These are phyloP conservation scores for Aspergillus eucalypticola DNA, from an alignment of 2,329 filamentous ascomycete species.

Conservation along the genomic window DNA sequence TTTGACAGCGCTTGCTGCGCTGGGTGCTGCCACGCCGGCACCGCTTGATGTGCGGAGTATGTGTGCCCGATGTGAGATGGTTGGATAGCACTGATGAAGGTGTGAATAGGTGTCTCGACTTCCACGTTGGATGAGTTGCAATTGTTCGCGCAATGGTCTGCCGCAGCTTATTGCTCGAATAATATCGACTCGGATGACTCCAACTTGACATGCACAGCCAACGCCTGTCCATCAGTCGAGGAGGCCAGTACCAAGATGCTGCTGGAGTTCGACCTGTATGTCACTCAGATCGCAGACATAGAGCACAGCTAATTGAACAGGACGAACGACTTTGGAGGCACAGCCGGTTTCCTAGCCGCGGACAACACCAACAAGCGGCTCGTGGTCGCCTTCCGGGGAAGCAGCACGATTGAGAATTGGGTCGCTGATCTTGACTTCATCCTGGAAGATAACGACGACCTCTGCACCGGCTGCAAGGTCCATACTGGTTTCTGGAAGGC, in stretches of 20 bases:
- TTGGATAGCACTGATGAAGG: not conserved
- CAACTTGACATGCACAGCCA: slow-evolving; percentile 46
- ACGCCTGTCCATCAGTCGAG: slow-evolving; percentile 53
- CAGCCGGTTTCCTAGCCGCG: slow-evolving; percentile 50
- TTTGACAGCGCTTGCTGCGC: slow-evolving; percentile 6
- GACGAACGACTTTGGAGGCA: slow-evolving; percentile 37
- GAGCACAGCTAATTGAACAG: slow-evolving; percentile 17
- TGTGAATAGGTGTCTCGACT: slow-evolving; percentile 40
- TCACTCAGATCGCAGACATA: not conserved
- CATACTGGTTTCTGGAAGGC: slow-evolving; percentile 51
- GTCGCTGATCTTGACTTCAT: slow-evolving; percentile 35
- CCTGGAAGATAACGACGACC: slow-evolving; percentile 30
- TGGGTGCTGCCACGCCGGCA: slow-evolving; percentile 11
- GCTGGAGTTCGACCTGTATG: slow-evolving; percentile 52
- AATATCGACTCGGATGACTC: slow-evolving; percentile 50
- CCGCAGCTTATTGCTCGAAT: slow-evolving; percentile 53
- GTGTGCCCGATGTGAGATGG: not conserved
- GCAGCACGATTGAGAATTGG: slow-evolving; percentile 32
- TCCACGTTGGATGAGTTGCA: slow-evolving; percentile 44
- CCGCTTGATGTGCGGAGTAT: slow-evolving; percentile 27
- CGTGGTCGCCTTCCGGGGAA: slow-evolving; percentile 41
- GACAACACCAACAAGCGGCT: slow-evolving; percentile 46
- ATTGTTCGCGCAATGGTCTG: slow-evolving; percentile 55
- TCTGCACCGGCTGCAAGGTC: slow-evolving; percentile 49
- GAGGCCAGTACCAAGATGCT: slow-evolving; percentile 48